Evolutionary conservation across 2,329 filamentous ascomycete genomes (phyloP), one percentile per base, ranked within the genome.

Genomic region (Cladorrhinum sp.): DNA sequence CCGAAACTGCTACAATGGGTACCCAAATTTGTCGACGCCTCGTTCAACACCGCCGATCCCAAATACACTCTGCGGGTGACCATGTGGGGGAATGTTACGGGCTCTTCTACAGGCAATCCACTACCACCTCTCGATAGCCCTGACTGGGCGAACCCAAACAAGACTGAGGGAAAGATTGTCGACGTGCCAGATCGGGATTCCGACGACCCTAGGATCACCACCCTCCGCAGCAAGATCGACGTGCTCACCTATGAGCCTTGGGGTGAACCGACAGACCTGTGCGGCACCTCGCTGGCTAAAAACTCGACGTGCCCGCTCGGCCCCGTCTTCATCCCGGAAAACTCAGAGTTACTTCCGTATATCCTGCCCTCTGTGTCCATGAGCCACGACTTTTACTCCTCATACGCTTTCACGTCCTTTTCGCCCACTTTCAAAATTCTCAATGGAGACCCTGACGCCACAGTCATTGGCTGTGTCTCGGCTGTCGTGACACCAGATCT

Each of bases 81-180:
- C 1, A 83, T 96, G 52, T 98, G 92, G 79, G 94, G 93, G 56
- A 97, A 98, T 74, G 92, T 98, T 28, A 90, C 88, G 8, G 95
- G 95, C 52, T 85, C 88, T 55, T 80, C 83, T 50, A 79, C 80
- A 2, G 71, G 76, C 12, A 77, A 79, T n/a, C 62, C 75, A 2
- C 83, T 92, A 57, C 92, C 91, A 33, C 69, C 83, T 0, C 75
- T 82, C 18, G 74, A 82, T 67, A 82, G 85, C 70, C 74, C 84
- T 0, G 76, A 79, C 52, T 91, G 92, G 90, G 73, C 67, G 2
- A 79, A 95, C 70, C 71, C 79, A 1, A 83, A 82, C 36, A 72
- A 80, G 54, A 86, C 82, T 58, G 77, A 80, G 64, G 91, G 92
- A 71, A 97, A 97, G 80, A 96, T 97, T 62, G 74, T 85, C 54